Conservation (phyloP, 495 filamentous ascomycete species). For the Xylaria palmicola region DNA sequence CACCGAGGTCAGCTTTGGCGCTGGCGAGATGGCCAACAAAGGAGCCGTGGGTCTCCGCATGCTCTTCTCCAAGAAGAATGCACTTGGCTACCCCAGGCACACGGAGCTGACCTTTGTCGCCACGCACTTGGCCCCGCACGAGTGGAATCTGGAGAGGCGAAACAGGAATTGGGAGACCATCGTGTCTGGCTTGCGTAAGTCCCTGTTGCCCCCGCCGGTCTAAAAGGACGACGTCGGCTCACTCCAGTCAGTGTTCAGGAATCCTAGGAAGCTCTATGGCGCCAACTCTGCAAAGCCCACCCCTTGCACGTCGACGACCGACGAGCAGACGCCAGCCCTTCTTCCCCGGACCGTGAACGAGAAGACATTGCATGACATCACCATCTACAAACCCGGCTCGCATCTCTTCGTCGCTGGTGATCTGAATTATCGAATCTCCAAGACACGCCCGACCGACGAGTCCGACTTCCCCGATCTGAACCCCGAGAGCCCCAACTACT, state of each 20-base stretch:
- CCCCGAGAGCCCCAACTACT: slow-evolving; percentile 47
- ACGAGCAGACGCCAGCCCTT: slow-evolving; percentile 24
- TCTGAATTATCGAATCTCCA: slow-evolving; percentile 86
- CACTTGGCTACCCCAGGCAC: slow-evolving; percentile 13
- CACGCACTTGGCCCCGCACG: slow-evolving; percentile 87
- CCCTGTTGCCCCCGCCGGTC: background rate
- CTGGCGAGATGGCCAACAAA: slow-evolving; percentile 90
- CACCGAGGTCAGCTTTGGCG: slow-evolving; percentile 76
- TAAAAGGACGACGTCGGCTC: background rate
- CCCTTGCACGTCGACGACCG: background rate
- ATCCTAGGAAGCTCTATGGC: slow-evolving; percentile 34
- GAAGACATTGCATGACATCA: slow-evolving; percentile 36
- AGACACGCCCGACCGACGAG: slow-evolving; percentile 52
- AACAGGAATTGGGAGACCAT: slow-evolving; percentile 87
- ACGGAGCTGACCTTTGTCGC: slow-evolving; percentile 78
- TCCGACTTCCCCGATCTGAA: slow-evolving; percentile 61
- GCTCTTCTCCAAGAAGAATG: slow-evolving; percentile 45
- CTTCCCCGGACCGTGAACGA: slow-evolving; percentile 11
- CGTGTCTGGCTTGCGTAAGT: slow-evolving; percentile 58
- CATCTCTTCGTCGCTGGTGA: slow-evolving; percentile 87
- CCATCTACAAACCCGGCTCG: slow-evolving; percentile 70
- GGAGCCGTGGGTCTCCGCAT: slow-evolving; percentile 81
- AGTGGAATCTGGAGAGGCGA: slow-evolving; percentile 64
- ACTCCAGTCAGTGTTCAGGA: slow-evolving; percentile 56
- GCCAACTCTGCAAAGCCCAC: slow-evolving; percentile 13